Conservation (phyloP, 805 yeast species). For the Maudiozyma bulderi region DNA sequence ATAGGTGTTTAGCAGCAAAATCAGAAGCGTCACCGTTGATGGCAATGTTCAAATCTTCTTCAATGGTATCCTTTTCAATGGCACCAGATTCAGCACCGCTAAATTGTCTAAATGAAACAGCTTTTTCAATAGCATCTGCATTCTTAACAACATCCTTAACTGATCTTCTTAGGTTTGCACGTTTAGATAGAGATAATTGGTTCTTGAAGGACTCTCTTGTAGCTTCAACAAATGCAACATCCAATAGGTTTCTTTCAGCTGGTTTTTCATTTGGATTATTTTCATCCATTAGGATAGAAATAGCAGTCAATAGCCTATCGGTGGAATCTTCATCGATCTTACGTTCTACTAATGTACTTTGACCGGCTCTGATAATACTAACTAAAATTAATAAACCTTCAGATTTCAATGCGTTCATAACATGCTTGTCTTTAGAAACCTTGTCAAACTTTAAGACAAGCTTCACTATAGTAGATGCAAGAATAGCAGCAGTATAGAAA, state of each 20-base stretch:
- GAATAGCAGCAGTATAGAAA: constrained; percentile 79
- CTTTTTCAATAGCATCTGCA: constrained; percentile 71
- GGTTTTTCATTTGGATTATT: constrained; percentile 40
- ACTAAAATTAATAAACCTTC: constrained; percentile 92
- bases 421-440: constrained; percentile 42
- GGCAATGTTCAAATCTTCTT: constrained; percentile 54
- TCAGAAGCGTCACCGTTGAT: constrained; percentile 32
- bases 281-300: constrained; percentile 57
- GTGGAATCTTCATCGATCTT: constrained; percentile 91
- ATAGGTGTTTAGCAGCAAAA: constrained; percentile 45
- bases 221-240: constrained; percentile 73
- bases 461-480: constrained; percentile 82
- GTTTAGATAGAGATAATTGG: constrained; percentile 54
- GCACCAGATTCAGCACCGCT: constrained; percentile 35
- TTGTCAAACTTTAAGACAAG: constrained; percentile 67
- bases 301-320: constrained; percentile 87
- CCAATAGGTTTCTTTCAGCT: constrained; percentile 34
- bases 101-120: constrained; percentile 72
- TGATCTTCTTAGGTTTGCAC: constrained; percentile 45
- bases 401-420: constrained; percentile 78
- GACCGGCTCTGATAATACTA: constrained; percentile 81
- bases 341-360: constrained; percentile 55
- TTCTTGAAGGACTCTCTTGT: constrained; percentile 75
- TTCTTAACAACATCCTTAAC: constrained; percentile 50
- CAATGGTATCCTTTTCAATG: constrained; percentile 36